A percentile compares a stretch with the other conserved stretches of the same genome.
phyloP scores from a whole-genome alignment of 805 yeast genomes.

The Zygosaccharomyces bisporus region DNA sequence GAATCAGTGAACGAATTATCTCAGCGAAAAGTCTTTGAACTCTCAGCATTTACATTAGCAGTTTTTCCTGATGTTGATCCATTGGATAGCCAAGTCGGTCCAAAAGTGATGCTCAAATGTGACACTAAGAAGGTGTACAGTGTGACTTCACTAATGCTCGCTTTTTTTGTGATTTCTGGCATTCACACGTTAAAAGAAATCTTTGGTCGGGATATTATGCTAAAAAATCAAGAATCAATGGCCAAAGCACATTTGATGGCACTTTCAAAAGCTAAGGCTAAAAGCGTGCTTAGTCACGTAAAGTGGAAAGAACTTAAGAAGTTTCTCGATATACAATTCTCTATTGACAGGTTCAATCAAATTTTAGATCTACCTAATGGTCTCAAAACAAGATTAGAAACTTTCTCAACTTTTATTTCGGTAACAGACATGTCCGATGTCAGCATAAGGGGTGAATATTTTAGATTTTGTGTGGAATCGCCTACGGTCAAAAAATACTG shows the following conservation, averaged over 20 bases:
- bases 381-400: slow-evolving; percentile 47
- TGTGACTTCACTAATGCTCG: slow-evolving; percentile 41
- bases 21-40: slow-evolving; percentile 34
- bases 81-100: slow-evolving; percentile 20
- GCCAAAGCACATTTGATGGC: slow-evolving; percentile 29
- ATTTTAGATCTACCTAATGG: slow-evolving; percentile 45
- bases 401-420: slow-evolving; percentile 28
- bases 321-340: slow-evolving; percentile 23
- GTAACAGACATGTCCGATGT: slow-evolving; percentile 25
- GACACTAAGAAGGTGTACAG: slow-evolving; percentile 31
- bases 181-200: slow-evolving; percentile 44
- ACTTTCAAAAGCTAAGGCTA: slow-evolving; percentile 18
- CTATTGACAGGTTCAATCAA: slow-evolving; percentile 24
- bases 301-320: slow-evolving; percentile 23
- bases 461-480: slow-evolving; percentile 50
- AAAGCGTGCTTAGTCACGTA: slow-evolving; percentile 14
- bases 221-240: slow-evolving; percentile 24
- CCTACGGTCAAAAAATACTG: slow-evolving; percentile 46
- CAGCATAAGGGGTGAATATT: slow-evolving; percentile 30
- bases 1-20: slow-evolving; percentile 26
- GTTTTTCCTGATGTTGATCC: slow-evolving; percentile 26
- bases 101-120: slow-evolving; percentile 26
- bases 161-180: slow-evolving; percentile 46
- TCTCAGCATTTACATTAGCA: slow-evolving; percentile 27
- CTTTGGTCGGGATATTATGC: slow-evolving; percentile 32